Evolutionary conservation across 768 basidiomycete genomes (phyloP).

Genomic region (Lactifluus piperatus): DNA sequence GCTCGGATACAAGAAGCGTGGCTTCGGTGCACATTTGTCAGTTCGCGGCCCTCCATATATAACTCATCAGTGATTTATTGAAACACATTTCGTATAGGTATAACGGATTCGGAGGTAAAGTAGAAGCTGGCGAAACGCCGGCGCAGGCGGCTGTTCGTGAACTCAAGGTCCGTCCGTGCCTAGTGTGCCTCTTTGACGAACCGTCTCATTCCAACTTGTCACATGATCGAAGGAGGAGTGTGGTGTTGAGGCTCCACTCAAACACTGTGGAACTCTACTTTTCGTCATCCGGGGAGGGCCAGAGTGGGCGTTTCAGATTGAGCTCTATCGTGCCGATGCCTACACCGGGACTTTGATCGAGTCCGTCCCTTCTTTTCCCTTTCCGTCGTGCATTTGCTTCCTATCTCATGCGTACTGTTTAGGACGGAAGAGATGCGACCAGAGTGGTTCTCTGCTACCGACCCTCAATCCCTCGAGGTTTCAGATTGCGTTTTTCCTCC

Average conservation of each 20-base stretch:
- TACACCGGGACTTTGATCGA: slow-evolving; percentile 56
- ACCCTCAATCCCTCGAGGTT: slow-evolving; percentile 6
- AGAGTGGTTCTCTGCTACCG: slow-evolving; percentile 54
- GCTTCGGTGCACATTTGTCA: slow-evolving; percentile 58
- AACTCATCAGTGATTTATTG: background rate
- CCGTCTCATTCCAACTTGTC: background rate
- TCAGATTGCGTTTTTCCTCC: slow-evolving; percentile 20
- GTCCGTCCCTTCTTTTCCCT: slow-evolving; percentile 34
- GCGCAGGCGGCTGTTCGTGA: slow-evolving; percentile 70
- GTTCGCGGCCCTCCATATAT: background rate
- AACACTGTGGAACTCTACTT: slow-evolving; percentile 54
- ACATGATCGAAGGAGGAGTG: slow-evolving; percentile 72
- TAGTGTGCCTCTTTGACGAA: background rate
- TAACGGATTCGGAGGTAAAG: slow-evolving; percentile 88
- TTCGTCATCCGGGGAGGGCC: slow-evolving; percentile 44
- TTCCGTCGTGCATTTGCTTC: background rate
- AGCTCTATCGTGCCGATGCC: slow-evolving; percentile 57
- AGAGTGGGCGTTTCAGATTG: slow-evolving; percentile 61
- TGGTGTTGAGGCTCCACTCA: slow-evolving; percentile 58
- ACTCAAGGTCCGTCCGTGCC: slow-evolving; percentile 42
- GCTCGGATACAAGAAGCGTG: slow-evolving; percentile 73
- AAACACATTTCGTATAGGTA: slow-evolving; percentile 39
- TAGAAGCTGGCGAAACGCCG: slow-evolving; percentile 63
- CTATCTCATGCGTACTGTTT: background rate
- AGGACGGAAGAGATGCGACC: slow-evolving; percentile 89